Percentiles rank a stretch among this genome's conserved stretches.
Evolutionary conservation across 371 early-diverging fungal genomes (phyloP).

Genomic region (Syncephalastrum monosporum): DNA sequence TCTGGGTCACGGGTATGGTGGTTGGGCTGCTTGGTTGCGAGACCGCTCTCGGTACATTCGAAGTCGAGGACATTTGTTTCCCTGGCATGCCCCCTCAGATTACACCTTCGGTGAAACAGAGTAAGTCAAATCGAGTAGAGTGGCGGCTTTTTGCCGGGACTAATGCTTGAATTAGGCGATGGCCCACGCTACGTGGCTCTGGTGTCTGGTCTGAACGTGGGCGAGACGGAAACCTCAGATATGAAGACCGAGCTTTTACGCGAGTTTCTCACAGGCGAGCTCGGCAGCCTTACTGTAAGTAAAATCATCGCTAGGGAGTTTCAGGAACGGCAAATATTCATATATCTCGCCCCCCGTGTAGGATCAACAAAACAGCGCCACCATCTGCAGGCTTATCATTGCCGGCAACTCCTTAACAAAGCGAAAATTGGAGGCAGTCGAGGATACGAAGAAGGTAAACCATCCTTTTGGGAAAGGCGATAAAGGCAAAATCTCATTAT

Average conservation of each 20-base stretch:
- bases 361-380: constrained; percentile 50
- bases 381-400: constrained; percentile 67
- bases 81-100: constrained; percentile 66
- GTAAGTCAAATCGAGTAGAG: no score
- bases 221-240: constrained; percentile 37
- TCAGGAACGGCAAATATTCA: no score
- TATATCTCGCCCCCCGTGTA: constrained; percentile 6
- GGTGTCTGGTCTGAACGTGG: constrained; percentile 79
- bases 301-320: not conserved
- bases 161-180: not conserved
- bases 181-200: constrained; percentile 59
- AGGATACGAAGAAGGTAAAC: constrained; percentile 36
- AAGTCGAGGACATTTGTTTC: constrained; percentile 80
- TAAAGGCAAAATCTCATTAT: not conserved
- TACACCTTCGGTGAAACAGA: constrained; percentile 28
- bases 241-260: constrained; percentile 68
- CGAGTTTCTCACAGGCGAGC: constrained; percentile 80
- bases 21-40: constrained; percentile 79
- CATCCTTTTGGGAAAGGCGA: not conserved
- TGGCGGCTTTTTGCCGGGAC: not conserved
- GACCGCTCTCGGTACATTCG: constrained; percentile 69
- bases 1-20: constrained; percentile 73
- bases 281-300: constrained; percentile 57
- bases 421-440: constrained; percentile 23
- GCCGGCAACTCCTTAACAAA: constrained; percentile 73